Evolutionary conservation across 768 basidiomycete genomes (phyloP).

Genomic region (Austroboletus festivus): DNA sequence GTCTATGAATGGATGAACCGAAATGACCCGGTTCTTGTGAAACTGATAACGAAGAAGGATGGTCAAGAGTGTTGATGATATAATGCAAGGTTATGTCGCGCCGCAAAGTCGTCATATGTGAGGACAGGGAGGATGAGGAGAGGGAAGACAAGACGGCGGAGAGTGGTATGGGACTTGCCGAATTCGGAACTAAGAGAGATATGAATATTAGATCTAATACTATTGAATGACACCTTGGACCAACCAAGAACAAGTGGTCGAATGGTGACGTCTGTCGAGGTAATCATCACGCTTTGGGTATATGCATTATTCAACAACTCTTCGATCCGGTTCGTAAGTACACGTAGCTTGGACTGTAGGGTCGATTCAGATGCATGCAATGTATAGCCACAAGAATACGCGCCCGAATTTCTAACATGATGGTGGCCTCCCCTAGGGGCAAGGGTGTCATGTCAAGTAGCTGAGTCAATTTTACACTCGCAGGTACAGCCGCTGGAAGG

Average conservation of each 20-base stretch:
- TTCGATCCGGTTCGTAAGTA: constrained; percentile 55
- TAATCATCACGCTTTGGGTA: constrained; percentile 52
- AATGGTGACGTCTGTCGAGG: constrained; percentile 48
- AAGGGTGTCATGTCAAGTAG: constrained; percentile 47
- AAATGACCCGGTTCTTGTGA: constrained; percentile 33
- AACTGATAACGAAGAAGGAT: constrained; percentile 44
- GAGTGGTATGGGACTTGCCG: constrained; percentile 48
- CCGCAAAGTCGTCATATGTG: constrained; percentile 57
- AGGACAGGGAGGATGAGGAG: constrained; percentile 49
- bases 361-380: constrained; percentile 1
- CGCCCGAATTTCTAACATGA: constrained; percentile 60
- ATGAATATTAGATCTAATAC: constrained; percentile 2
- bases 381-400: constrained; percentile 13
- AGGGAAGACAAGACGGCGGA: constrained; percentile 58
- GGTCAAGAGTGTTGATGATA: constrained; percentile 55
- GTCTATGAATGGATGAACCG: constrained; percentile 38
- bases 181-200: constrained; percentile 51
- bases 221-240: constrained; percentile 30
- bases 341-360: constrained; percentile 51
- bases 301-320: constrained; percentile 74
- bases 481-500: constrained; percentile 60
- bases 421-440: constrained; percentile 48
- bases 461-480: constrained; percentile 39
- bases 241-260: constrained; percentile 47
- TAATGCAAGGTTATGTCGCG: constrained; percentile 61